Evolutionary conservation across 2,329 filamentous ascomycete species (phyloP).

Genomic region (Alternaria burnsii): DNA sequence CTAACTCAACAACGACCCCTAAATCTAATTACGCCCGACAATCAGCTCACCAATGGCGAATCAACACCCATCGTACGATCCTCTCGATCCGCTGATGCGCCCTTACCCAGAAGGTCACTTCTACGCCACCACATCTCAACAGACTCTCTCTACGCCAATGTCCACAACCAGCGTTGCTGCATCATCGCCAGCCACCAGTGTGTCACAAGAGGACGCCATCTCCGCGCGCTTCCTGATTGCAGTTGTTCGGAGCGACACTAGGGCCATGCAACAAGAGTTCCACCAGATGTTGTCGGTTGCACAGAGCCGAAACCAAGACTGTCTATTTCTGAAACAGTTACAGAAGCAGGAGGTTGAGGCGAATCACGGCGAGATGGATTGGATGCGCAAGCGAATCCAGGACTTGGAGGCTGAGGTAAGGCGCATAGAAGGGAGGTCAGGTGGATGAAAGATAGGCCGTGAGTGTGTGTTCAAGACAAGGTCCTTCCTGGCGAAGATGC

Average conservation of each 20-base stretch:
- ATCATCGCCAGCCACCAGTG: constrained; percentile 1
- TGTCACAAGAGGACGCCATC: neutral
- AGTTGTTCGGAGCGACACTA: neutral
- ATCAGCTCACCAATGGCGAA: neutral
- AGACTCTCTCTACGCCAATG: neutral
- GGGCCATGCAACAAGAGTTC: constrained; percentile 5
- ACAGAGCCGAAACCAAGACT: neutral
- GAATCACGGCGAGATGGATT: constrained; percentile 2
- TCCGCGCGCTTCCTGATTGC: neutral
- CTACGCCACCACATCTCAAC: constrained; percentile 1
- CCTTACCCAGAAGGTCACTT: neutral
- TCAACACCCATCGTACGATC: neutral
- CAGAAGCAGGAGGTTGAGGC: constrained; percentile 2
- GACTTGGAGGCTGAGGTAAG: neutral
- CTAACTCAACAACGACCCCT: neutral
- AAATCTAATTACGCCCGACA: neutral
- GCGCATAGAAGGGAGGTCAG: constrained; percentile 4
- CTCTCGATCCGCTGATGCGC: neutral
- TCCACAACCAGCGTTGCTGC: neutral
- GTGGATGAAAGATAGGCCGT: neutral
- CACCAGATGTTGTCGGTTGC: constrained; percentile 4
- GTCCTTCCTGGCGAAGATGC: neutral
- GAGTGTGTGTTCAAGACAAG: neutral
- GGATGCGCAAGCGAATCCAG: neutral
- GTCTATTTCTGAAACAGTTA: neutral